Percentiles rank a stretch among this genome's conserved stretches.
These are phyloP conservation scores for Leccinum subatratum DNA, from an alignment of 1,284 basidiomycete species.

Conservation along the genomic window DNA sequence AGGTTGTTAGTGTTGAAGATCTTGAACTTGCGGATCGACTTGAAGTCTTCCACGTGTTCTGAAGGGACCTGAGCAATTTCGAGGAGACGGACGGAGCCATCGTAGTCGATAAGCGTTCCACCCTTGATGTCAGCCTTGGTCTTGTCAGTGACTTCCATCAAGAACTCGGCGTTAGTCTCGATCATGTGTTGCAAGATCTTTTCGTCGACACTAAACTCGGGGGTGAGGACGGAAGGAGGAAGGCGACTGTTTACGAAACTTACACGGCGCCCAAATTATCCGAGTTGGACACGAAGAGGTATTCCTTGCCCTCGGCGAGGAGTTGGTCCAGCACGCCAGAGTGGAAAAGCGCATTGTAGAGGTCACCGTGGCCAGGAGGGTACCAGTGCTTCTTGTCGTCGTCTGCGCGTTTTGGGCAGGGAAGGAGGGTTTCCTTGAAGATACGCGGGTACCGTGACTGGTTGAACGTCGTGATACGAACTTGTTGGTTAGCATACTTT, in stretches of 20 bases:
- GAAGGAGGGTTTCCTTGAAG: conserved; percentile 90
- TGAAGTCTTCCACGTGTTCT: conserved; percentile 98
- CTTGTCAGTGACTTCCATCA: conserved; percentile 99
- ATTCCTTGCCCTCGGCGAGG: conserved; percentile 94
- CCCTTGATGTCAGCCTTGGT: conserved; percentile 99
- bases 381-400: conserved; percentile 98
- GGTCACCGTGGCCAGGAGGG: conserved; percentile 98
- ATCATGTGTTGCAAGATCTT: conserved; percentile 89
- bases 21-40: conserved; percentile 91
- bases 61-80: conserved; percentile 99
- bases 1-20: conserved; percentile 98
- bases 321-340: conserved; percentile 96
- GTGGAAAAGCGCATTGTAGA: conserved; percentile 91
- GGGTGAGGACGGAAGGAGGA: conserved; percentile 16
- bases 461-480: conserved; percentile 95
- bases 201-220: conserved; percentile 62
- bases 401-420: conserved; percentile 80
- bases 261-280: conserved; percentile 98
- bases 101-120: conserved; percentile 97
- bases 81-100: conserved; percentile 89
- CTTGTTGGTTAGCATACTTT: conserved; percentile 98
- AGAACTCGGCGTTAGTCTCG: conserved; percentile 80
- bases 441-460: conserved; percentile 98
- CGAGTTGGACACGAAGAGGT: conserved; percentile 98
- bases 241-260: conserved; percentile 37